A percentile compares a stretch with the other conserved stretches of the same genome.
phyloP scores from a whole-genome alignment of 164 flowering plant species.

The Magnolia kwangsiensis region DNA sequence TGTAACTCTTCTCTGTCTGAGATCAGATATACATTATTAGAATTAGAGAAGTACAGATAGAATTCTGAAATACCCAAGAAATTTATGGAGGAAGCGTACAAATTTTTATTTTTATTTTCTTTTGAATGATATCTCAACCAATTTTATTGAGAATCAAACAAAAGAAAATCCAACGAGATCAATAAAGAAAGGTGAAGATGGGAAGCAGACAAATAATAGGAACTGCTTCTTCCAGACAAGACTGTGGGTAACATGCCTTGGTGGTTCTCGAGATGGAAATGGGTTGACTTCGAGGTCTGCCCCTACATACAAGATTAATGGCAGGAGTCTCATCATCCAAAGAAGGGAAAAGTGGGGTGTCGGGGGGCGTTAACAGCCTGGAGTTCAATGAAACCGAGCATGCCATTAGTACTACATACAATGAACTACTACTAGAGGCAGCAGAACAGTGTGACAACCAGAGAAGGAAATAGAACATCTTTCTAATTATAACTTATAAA shows the following conservation, averaged over 20 bases:
- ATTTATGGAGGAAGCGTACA: neutral
- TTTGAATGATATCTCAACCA: no score
- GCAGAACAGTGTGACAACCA: neutral
- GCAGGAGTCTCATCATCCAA: constrained; percentile 71
- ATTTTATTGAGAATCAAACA: no score
- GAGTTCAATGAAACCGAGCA: constrained; percentile 10
- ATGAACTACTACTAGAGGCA: neutral
- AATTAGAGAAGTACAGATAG: neutral
- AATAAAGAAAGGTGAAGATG: no score
- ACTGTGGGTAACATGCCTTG: constrained; percentile 41
- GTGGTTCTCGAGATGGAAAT: constrained; percentile 77
- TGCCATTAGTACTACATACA: constrained; percentile 6
- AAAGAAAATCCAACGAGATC: no score
- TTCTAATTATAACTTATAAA: no score
- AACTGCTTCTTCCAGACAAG: neutral
- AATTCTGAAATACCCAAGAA: neutral
- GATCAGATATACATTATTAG: constrained; percentile 3
- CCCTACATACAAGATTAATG: constrained; percentile 44
- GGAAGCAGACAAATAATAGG: no score
- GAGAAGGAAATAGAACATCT: neutral
- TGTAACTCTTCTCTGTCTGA: constrained; percentile 74
- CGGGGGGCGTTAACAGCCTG: constrained; percentile 98
- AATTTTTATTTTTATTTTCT: neutral
- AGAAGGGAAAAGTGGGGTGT: constrained; percentile 85
- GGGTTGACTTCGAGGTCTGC: constrained; percentile 82